Evolutionary conservation across 2,329 filamentous ascomycete genomes (phyloP).

Genomic region (Hypoxylon sp.): DNA sequence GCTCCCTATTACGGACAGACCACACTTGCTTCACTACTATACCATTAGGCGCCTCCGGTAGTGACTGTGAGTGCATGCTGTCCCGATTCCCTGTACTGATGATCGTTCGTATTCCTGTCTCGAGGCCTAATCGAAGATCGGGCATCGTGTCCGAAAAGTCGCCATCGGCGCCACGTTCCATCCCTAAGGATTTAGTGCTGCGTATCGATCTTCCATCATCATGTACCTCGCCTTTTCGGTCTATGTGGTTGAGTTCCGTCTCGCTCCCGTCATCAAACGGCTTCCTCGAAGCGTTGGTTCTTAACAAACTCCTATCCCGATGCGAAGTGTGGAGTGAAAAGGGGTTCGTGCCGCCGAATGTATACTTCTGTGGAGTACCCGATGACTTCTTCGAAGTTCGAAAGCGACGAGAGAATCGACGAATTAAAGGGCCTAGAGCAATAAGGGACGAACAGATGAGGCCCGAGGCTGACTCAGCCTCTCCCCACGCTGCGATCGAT

Average conservation of each 20-base stretch:
- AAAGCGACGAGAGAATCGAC: constrained; percentile 29
- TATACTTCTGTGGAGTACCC: constrained; percentile 27
- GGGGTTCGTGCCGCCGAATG: constrained; percentile 21
- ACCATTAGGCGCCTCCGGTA: constrained; percentile 30
- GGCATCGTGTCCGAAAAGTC: constrained; percentile 32
- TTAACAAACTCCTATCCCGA: constrained; percentile 32
- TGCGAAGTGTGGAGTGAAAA: constrained; percentile 30
- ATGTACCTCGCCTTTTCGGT: constrained; percentile 24
- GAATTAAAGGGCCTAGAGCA: constrained; percentile 44
- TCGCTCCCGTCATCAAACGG: constrained; percentile 41
- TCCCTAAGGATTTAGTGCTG: constrained; percentile 34
- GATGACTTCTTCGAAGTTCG: constrained; percentile 13
- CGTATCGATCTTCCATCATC: constrained; percentile 37
- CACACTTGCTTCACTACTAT: constrained; percentile 48
- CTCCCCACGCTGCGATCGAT: constrained; percentile 39
- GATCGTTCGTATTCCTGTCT: constrained; percentile 44
- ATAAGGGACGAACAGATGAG: constrained; percentile 46
- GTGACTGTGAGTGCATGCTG: constrained; percentile 35
- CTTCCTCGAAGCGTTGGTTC: constrained; percentile 23
- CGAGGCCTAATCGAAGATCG: constrained; percentile 39
- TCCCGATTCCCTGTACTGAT: constrained; percentile 44
- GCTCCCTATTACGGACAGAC: constrained; percentile 42
- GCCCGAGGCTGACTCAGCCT: constrained; percentile 45
- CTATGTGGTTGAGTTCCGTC: constrained; percentile 43
- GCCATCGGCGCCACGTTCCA: constrained; percentile 7